Percentiles rank a stretch among this genome's conserved stretches.
These are phyloP conservation scores for Pichia inconspicua DNA, from an alignment of 1,139 yeast genomes.

Conservation along the genomic window DNA sequence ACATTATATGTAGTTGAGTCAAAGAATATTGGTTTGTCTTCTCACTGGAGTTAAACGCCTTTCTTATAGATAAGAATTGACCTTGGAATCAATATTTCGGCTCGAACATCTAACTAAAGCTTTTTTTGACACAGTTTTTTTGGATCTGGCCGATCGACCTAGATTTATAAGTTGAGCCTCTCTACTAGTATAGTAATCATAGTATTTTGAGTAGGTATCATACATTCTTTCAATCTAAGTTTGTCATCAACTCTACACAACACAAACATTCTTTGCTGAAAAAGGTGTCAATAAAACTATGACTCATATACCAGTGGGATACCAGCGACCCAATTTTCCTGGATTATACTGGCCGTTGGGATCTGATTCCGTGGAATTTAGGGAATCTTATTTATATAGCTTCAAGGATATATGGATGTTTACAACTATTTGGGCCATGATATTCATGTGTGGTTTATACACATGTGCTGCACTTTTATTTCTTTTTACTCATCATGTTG, in stretches of 20 bases:
- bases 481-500: slow-evolving; percentile 37
- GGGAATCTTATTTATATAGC: slow-evolving; percentile 56
- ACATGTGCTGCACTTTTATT: slow-evolving; percentile 60
- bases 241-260: neutral
- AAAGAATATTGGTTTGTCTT: neutral
- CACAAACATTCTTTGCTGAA: neutral
- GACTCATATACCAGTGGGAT: slow-evolving; percentile 61
- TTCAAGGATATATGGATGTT: slow-evolving; percentile 75
- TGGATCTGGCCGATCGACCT: neutral
- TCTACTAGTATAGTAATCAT: no score
- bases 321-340: slow-evolving; percentile 72
- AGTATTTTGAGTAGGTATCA: no score
- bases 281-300: neutral
- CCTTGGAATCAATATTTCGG: neutral
- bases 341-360: slow-evolving; percentile 69
- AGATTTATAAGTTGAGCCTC: no score
- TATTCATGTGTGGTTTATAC: slow-evolving; percentile 58
- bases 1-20: slow-evolving; percentile 3
- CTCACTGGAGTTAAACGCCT: no score
- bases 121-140: neutral
- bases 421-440: slow-evolving; percentile 74
- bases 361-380: slow-evolving; percentile 34
- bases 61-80: neutral
- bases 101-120: neutral
- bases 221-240: neutral